Evolutionary conservation across 768 basidiomycete genomes (phyloP), one percentile per base, ranked within the genome.

Genomic region (Pholiota microspora): DNA sequence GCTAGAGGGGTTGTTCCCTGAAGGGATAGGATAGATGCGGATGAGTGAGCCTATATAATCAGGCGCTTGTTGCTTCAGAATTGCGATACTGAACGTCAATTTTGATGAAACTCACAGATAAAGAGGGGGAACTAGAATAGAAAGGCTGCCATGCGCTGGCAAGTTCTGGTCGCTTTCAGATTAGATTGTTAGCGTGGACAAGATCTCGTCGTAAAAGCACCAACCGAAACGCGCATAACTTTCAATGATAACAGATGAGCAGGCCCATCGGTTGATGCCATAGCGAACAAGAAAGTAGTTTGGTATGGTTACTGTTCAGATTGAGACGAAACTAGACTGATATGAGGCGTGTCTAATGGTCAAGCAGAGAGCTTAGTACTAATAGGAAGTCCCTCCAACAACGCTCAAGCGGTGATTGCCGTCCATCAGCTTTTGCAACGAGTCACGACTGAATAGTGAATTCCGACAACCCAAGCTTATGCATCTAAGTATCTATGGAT

Each of bases 191-290:
- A 57, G 46, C 56, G 45, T 49, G 29, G 10, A 18, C n/a, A 53
- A 35, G 10, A 46, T 38, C 44, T 51, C 23, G n/a, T 44, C 18
- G 44, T 25, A 52, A 54, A 29, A 56, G 42, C 50, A 84, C 89
- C 70, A 72, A 93, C 91, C 67, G 90, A 92, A 55, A 91, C 81
- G 51, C 91, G 82, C 88, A 93, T 93, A 54, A 92, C 91, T 69
- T 93, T 93, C 61, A 93, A 74, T 3, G 91, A 86, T 36, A 93
- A 67, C 32, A 86, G 73, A 67, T 92, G 89, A 1, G 77, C 74
- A 52, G 82, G 78, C 34, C 78, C 79, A 57, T 90, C 88, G 58
- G 55, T 59, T 31, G 64, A 48, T 32, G 69, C 59, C 71, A 72
- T 72, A 27, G 56, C 61, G 16, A 13, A 51, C 18, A n/a, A 51